Conservation (phyloP, 495 filamentous ascomycete species). For the Aspergillus haitiensis region DNA sequence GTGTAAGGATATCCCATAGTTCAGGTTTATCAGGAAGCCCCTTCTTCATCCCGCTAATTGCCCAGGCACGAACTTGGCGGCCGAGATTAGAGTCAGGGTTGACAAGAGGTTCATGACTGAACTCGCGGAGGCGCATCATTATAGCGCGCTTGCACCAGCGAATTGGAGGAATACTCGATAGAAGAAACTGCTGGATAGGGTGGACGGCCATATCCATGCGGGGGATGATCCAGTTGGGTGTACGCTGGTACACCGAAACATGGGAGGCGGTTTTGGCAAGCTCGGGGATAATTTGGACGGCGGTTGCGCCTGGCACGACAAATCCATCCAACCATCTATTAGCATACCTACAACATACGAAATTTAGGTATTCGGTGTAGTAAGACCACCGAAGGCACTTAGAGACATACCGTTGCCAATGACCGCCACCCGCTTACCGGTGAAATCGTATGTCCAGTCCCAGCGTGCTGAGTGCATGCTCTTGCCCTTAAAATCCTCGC, state of each 20-base stretch:
- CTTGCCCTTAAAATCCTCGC: constrained; percentile 56
- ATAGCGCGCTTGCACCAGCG: constrained; percentile 48
- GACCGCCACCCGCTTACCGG: constrained; percentile 52
- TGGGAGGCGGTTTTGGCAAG: constrained; percentile 55
- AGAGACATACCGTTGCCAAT: constrained; percentile 53
- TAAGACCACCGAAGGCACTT: too few relatives aligned
- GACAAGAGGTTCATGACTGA: constrained; percentile 39
- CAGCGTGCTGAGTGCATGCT: constrained; percentile 58
- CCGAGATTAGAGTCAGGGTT: constrained; percentile 36
- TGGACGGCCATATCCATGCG: constrained; percentile 45
- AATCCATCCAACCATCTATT: neutral
- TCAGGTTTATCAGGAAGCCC: constrained; percentile 43
- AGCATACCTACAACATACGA: neutral
- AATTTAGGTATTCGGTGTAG: neutral
- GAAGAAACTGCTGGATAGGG: constrained; percentile 32
- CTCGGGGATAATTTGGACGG: constrained; percentile 67
- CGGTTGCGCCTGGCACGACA: constrained; percentile 56
- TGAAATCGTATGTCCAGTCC: constrained; percentile 50
- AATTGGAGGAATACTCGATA: constrained; percentile 48
- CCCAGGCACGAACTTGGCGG: constrained; percentile 31
- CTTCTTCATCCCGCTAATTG: constrained; percentile 32
- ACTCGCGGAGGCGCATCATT: constrained; percentile 51
- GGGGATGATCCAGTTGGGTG: constrained; percentile 64
- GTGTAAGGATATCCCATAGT: constrained; percentile 49
- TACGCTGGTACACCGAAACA: constrained; percentile 65